phyloP scores from a whole-genome alignment of 768 basidiomycete genomes.

The Amanita rimosa region DNA sequence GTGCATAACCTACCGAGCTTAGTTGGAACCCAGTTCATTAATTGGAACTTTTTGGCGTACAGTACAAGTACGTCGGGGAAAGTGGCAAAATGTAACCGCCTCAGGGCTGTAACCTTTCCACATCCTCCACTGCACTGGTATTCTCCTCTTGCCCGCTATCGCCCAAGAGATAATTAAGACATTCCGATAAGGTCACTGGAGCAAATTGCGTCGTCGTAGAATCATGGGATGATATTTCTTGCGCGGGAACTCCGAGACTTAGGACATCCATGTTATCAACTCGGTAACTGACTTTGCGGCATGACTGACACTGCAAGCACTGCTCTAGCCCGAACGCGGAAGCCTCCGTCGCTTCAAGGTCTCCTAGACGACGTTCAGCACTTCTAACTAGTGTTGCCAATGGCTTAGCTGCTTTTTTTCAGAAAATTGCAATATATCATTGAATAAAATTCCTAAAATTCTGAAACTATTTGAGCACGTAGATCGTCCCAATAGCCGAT shows the following conservation, averaged over 20 bases:
- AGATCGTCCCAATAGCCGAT: too few species aligned
- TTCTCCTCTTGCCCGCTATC: slow-evolving; percentile 41
- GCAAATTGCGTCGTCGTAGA: slow-evolving; percentile 27
- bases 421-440: too few species aligned
- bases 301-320: slow-evolving; percentile 70
- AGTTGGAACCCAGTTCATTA: slow-evolving; percentile 92
- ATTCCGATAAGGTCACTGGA: slow-evolving; percentile 47
- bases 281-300: slow-evolving; percentile 73
- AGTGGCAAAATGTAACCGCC: slow-evolving; percentile 67
- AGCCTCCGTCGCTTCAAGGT: slow-evolving; percentile 48
- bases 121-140: slow-evolving; percentile 73
- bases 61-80: slow-evolving; percentile 85
- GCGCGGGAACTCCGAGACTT: slow-evolving; percentile 71
- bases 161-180: slow-evolving; percentile 42
- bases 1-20: slow-evolving; percentile 61
- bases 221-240: slow-evolving; percentile 8
- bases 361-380: too few species aligned
- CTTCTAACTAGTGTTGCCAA: too few species aligned
- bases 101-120: slow-evolving; percentile 56
- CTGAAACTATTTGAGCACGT: too few species aligned
- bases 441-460: too few species aligned
- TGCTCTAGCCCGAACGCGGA: slow-evolving; percentile 85
- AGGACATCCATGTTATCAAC: slow-evolving; percentile 66
- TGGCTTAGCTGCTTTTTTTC: too few species aligned
- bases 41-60: slow-evolving; percentile 89